phyloP scores from a whole-genome alignment of 148 eudicot genomes.

The Chenopodium berlandieri region DNA sequence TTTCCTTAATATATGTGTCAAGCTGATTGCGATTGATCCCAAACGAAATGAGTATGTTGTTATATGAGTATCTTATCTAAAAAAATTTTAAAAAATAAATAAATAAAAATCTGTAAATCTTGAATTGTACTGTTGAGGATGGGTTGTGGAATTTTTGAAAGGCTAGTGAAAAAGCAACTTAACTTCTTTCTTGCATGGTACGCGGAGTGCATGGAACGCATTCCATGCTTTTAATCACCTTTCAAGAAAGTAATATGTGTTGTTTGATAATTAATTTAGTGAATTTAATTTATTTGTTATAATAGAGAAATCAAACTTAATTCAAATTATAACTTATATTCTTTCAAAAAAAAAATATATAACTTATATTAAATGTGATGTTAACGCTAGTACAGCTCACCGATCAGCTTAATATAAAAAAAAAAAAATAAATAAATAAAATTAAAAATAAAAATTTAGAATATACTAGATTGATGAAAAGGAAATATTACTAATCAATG shows the following conservation, averaged over 20 bases:
- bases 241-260: constrained; percentile 26
- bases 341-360: too few species aligned
- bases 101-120: too few species aligned
- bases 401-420: neutral
- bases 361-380: neutral
- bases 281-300: neutral
- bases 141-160: constrained; percentile 4
- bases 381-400: neutral
- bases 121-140: neutral
- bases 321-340: neutral
- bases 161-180: constrained; percentile 11
- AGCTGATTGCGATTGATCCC: too few species aligned
- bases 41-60: too few species aligned
- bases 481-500: neutral
- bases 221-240: constrained; percentile 29
- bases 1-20: too few species aligned
- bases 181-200: constrained; percentile 25
- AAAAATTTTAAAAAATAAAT: too few species aligned
- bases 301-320: neutral
- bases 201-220: constrained; percentile 34
- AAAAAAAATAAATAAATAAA: too few species aligned
- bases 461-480: neutral
- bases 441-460: neutral
- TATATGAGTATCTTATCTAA: too few species aligned
- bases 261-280: neutral